These are phyloP conservation scores for Sporothrix luriei DNA, from an alignment of 2,329 filamentous ascomycete genomes.

Conservation along the genomic window DNA sequence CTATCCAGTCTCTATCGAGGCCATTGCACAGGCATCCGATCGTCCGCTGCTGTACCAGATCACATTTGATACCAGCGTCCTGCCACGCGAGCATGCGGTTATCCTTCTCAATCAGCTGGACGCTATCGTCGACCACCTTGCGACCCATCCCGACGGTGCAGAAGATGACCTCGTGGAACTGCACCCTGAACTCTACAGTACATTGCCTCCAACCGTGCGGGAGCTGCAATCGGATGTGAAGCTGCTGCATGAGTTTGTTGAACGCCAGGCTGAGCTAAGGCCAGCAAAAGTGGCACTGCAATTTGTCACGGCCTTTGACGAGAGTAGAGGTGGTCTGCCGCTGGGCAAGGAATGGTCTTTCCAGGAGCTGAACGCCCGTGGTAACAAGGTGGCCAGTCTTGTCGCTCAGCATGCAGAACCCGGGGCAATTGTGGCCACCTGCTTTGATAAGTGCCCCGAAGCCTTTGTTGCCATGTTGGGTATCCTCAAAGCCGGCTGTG, in stretches of 20 bases:
- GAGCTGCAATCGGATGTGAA: slow-evolving; percentile 60
- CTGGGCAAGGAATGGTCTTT: slow-evolving; percentile 70
- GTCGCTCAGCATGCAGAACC: slow-evolving; percentile 55
- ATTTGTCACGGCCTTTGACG: slow-evolving; percentile 65
- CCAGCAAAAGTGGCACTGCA: slow-evolving; percentile 72
- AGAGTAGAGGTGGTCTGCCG: slow-evolving; percentile 42
- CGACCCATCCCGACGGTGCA: slow-evolving; percentile 51
- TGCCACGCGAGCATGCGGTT: slow-evolving; percentile 69
- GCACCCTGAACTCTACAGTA: slow-evolving; percentile 58
- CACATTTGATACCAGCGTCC: slow-evolving; percentile 63
- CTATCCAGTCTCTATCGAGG: slow-evolving; percentile 78
- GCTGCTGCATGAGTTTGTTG: slow-evolving; percentile 78
- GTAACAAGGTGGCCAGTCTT: slow-evolving; percentile 71
- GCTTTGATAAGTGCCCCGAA: slow-evolving; percentile 83
- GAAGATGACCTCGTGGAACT: slow-evolving; percentile 46
- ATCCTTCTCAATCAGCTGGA: slow-evolving; percentile 74
- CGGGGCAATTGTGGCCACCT: slow-evolving; percentile 70
- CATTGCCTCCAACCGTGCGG: slow-evolving; percentile 62
- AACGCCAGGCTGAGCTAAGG: slow-evolving; percentile 57
- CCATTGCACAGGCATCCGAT: slow-evolving; percentile 55
- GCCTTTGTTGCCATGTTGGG: slow-evolving; percentile 82
- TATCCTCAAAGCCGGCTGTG: slow-evolving; percentile 78
- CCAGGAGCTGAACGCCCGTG: slow-evolving; percentile 66
- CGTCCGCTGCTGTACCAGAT: slow-evolving; percentile 63
- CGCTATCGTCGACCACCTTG: slow-evolving; percentile 60